Conservation (phyloP, 805 yeast species). For the Zygoascus biomembranicola region DNA sequence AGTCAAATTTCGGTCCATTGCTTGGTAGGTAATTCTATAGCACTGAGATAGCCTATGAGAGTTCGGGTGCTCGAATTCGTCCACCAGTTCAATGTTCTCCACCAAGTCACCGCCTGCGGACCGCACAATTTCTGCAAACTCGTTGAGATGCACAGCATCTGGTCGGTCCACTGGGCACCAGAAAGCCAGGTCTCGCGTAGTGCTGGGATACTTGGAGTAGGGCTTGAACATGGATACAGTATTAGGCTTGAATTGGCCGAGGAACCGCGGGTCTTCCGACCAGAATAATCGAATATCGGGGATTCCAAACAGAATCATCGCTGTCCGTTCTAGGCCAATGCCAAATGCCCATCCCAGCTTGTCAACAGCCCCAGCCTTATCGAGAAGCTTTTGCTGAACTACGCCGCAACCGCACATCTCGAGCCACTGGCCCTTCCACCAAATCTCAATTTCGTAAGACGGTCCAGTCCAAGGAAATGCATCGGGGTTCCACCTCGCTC, state of each 20-base stretch:
- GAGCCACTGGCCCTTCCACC: slow-evolving; percentile 98
- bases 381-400: slow-evolving; percentile 68
- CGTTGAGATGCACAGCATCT: slow-evolving; percentile 60
- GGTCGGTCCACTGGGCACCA: slow-evolving; percentile 54
- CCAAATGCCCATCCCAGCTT: slow-evolving; percentile 97
- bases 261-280: slow-evolving; percentile 75
- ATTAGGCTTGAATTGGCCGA: slow-evolving; percentile 59
- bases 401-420: slow-evolving; percentile 96
- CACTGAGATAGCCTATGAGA: slow-evolving; percentile 71
- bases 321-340: slow-evolving; percentile 86
- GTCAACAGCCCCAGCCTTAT: slow-evolving; percentile 55
- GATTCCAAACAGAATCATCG: slow-evolving; percentile 90
- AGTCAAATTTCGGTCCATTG: slow-evolving; percentile 89
- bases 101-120: slow-evolving; percentile 75
- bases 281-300: slow-evolving; percentile 94
- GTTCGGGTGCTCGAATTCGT: slow-evolving; percentile 80
- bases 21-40: slow-evolving; percentile 85
- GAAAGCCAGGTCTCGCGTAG: slow-evolving; percentile 81
- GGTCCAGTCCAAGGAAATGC: slow-evolving; percentile 99
- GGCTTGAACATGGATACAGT: slow-evolving; percentile 69
- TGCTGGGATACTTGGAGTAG: slow-evolving; percentile 85
- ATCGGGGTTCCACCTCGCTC: slow-evolving; percentile 90
- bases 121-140: slow-evolving; percentile 88
- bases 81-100: slow-evolving; percentile 72
- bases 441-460: slow-evolving; percentile 95